Conservation (phyloP, 2,329 filamentous ascomycete species). For the Mycosphaerella arachidis region DNA sequence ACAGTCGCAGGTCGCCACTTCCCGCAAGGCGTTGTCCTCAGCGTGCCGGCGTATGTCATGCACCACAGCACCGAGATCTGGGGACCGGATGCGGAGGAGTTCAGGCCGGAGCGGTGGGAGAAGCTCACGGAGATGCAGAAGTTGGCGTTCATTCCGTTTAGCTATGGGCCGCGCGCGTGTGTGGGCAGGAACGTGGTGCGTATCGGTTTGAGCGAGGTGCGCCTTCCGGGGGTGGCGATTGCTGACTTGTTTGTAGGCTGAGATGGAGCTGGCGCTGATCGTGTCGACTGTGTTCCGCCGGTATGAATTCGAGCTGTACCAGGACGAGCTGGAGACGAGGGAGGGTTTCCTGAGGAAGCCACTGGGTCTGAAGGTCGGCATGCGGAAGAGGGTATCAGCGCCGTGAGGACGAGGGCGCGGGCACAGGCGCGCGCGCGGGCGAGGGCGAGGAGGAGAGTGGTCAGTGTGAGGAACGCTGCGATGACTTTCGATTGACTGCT, state of each 20-base stretch:
- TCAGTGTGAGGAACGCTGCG: background rate
- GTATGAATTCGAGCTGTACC: conserved; percentile 35
- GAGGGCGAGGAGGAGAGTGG: background rate
- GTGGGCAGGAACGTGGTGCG: conserved; percentile 39
- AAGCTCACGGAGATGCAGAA: conserved; percentile 36
- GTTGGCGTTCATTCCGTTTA: conserved; percentile 40
- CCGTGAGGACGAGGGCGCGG: background rate
- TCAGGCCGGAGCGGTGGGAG: conserved; percentile 41
- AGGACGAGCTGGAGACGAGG: conserved; percentile 31
- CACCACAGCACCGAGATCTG: conserved; percentile 40
- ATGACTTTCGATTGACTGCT: background rate
- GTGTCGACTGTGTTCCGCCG: conserved; percentile 35
- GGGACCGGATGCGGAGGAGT: conserved; percentile 39
- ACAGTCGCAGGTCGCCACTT: conserved; percentile 65
- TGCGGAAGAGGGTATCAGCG: conserved; percentile 18
- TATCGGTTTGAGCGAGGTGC: background rate
- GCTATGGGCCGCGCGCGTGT: conserved; percentile 41
- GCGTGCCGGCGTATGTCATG: conserved; percentile 39
- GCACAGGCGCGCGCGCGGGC: background rate
- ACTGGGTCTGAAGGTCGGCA: conserved; percentile 27
- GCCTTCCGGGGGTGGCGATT: background rate
- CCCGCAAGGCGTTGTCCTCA: conserved; percentile 45
- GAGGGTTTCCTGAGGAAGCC: conserved; percentile 36
- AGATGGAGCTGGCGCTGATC: conserved; percentile 41
- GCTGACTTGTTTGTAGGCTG: conserved; percentile 25